Conservation (phyloP, 768 basidiomycete species). For the Thelephora ganbajun region DNA sequence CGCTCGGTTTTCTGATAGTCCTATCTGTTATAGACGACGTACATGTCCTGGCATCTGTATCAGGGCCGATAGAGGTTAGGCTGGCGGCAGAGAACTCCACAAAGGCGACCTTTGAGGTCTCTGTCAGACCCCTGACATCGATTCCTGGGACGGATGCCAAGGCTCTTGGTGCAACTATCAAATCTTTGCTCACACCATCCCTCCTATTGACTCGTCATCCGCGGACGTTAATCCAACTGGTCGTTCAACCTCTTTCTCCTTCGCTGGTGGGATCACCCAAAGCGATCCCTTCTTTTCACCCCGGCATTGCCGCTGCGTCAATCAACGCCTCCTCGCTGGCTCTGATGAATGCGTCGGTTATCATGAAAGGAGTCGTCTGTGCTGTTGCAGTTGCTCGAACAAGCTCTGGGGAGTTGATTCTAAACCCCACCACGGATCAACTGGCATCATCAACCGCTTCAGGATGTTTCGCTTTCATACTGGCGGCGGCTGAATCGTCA, state of each 20-base stretch:
- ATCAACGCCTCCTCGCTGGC: constrained; percentile 63
- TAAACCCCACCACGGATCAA: constrained; percentile 40
- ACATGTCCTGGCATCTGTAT: constrained; percentile 50
- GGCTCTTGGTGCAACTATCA: constrained; percentile 37
- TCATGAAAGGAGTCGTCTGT: constrained; percentile 63
- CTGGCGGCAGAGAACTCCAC: constrained; percentile 55
- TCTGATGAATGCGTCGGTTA: constrained; percentile 54
- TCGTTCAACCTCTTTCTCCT: constrained; percentile 44
- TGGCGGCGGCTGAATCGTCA: constrained; percentile 19
- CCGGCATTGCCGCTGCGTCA: constrained; percentile 30
- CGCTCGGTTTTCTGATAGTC: constrained; percentile 23
- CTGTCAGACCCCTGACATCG: constrained; percentile 52
- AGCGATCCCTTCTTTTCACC: not conserved
- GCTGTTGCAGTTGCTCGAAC: constrained; percentile 44
- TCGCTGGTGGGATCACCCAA: constrained; percentile 9
- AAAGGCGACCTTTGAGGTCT: constrained; percentile 62
- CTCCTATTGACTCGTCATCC: constrained; percentile 57
- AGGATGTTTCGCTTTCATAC: constrained; percentile 63
- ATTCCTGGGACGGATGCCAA: constrained; percentile 62
- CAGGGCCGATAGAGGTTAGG: constrained; percentile 71
- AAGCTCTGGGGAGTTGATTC: constrained; percentile 20
- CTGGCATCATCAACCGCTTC: constrained; percentile 21
- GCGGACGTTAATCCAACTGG: constrained; percentile 64
- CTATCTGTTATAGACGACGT: constrained; percentile 21
- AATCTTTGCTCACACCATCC: constrained; percentile 41